Evolutionary conservation across 371 early-diverging fungal genomes (phyloP).

Genomic region (Circinella umbellata): DNA sequence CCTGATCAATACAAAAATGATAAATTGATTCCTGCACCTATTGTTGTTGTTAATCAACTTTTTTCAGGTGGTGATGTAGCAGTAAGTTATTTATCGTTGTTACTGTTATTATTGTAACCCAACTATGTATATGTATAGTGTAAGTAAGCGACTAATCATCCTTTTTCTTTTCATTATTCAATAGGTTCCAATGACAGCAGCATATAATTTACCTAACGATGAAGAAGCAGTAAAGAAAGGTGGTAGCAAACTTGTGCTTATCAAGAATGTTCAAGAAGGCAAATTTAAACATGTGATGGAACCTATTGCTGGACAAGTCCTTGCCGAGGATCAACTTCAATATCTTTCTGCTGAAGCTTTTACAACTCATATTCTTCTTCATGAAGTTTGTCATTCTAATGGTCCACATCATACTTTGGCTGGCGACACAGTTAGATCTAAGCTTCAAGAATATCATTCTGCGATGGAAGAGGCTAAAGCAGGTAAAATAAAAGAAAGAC

Average conservation of each 20-base stretch:
- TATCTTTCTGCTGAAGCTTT: conserved; percentile 75
- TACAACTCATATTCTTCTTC: conserved; percentile 78
- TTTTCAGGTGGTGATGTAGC: conserved; percentile 78
- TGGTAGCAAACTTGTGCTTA: conserved; percentile 80
- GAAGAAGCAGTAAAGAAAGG: conserved; percentile 76
- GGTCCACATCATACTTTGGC: conserved; percentile 74
- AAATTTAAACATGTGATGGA: conserved; percentile 71
- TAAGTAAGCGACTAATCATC: too few relatives aligned
- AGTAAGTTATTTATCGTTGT: conserved; percentile 44
- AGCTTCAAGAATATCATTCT: conserved; percentile 74
- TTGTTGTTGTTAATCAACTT: conserved; percentile 82
- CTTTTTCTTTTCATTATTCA: background rate
- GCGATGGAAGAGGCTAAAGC: conserved; percentile 87
- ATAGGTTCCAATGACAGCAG: conserved; percentile 68
- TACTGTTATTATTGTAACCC: too few relatives aligned
- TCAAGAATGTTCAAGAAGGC: conserved; percentile 83
- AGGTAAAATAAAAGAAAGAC: conserved; percentile 33
- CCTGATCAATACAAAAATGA: conserved; percentile 75
- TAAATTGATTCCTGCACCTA: conserved; percentile 73
- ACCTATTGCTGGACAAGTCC: conserved; percentile 69
- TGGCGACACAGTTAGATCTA: conserved; percentile 71
- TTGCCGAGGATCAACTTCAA: conserved; percentile 58
- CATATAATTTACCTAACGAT: conserved; percentile 87
- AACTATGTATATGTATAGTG: too few relatives aligned
- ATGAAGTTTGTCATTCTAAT: conserved; percentile 82